A percentile compares a stretch with the other conserved stretches of the same genome.
Evolutionary conservation across 2,329 filamentous ascomycete genomes (phyloP).

Genomic region (Ophiostoma piceae): DNA sequence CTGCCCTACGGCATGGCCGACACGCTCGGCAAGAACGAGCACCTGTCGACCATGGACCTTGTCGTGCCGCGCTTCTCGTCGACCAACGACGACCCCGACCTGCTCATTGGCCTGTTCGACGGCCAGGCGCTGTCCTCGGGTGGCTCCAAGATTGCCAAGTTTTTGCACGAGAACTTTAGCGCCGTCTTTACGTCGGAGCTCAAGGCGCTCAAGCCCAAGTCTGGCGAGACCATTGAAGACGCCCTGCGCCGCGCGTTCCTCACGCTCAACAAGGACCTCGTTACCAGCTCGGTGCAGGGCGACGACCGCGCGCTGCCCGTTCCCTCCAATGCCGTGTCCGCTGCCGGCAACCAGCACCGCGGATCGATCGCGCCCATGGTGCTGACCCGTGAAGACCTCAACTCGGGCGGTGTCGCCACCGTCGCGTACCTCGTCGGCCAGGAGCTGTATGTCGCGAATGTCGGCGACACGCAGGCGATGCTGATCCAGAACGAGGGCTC

Average conservation of each 20-base stretch:
- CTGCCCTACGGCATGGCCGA: slow-evolving; percentile 97
- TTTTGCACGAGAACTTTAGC: slow-evolving; percentile 91
- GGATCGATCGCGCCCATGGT: slow-evolving; percentile 64
- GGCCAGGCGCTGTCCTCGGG: slow-evolving; percentile 83
- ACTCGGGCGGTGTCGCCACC: slow-evolving; percentile 85
- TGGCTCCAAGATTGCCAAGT: slow-evolving; percentile 94
- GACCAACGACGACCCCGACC: slow-evolving; percentile 68
- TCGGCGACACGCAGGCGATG: slow-evolving; percentile 93
- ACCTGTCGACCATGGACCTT: slow-evolving; percentile 91
- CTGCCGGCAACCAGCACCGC: slow-evolving; percentile 50
- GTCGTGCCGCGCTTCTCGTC: slow-evolving; percentile 89
- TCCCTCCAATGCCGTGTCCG: neutral
- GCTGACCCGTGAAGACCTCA: slow-evolving; percentile 81
- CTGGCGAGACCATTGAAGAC: slow-evolving; percentile 71
- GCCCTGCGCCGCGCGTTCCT: slow-evolving; percentile 83
- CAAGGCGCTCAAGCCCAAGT: slow-evolving; percentile 62
- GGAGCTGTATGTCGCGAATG: slow-evolving; percentile 89
- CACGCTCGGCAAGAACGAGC: slow-evolving; percentile 85
- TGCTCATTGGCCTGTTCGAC: slow-evolving; percentile 90
- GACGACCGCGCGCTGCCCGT: slow-evolving; percentile 36
- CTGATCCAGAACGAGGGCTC: slow-evolving; percentile 84
- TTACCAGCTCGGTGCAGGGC: slow-evolving; percentile 74
- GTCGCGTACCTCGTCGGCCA: slow-evolving; percentile 84
- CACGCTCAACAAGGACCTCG: slow-evolving; percentile 86
- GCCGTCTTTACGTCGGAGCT: slow-evolving; percentile 78